Evolutionary conservation across 495 filamentous ascomycete species (phyloP).

Genomic region (Bacidia gigantensis): DNA sequence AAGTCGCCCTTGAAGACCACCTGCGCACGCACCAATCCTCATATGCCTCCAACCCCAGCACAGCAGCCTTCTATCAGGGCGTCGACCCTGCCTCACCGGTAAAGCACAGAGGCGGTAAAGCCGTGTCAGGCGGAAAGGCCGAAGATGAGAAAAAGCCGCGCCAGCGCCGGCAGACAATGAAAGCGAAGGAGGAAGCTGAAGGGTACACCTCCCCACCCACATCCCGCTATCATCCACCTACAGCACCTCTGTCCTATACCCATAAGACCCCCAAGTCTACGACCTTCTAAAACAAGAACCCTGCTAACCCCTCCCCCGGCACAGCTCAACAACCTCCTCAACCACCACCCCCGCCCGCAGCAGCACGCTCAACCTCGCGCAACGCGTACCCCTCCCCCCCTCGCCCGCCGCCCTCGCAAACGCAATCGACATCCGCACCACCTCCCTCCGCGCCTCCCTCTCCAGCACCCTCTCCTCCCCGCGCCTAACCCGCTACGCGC

Average conservation of each 20-base stretch:
- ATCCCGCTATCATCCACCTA: background rate
- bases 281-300: constrained; percentile 14
- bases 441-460: constrained; percentile 42
- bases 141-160: constrained; percentile 31
- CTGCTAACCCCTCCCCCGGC: constrained; percentile 10
- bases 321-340: constrained; percentile 26
- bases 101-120: constrained; percentile 49
- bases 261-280: too few species aligned
- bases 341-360: constrained; percentile 50
- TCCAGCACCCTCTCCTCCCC: constrained; percentile 30
- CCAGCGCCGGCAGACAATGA: constrained; percentile 23
- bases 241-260: background rate
- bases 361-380: constrained; percentile 38
- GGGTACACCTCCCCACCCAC: constrained; percentile 27
- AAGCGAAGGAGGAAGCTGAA: constrained; percentile 30
- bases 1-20: constrained; percentile 58
- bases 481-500: constrained; percentile 29
- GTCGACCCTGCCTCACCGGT: constrained; percentile 51
- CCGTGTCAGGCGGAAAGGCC: constrained; percentile 17
- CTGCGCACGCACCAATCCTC: constrained; percentile 50
- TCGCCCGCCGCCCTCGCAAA: constrained; percentile 77
- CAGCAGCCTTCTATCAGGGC: constrained; percentile 66
- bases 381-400: constrained; percentile 53
- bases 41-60: constrained; percentile 46
- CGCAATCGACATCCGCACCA: constrained; percentile 61